A percentile compares a stretch with the other conserved stretches of the same genome.
Evolutionary conservation across 2,329 filamentous ascomycete species (phyloP).

Genomic region (Monosporascus sp.): DNA sequence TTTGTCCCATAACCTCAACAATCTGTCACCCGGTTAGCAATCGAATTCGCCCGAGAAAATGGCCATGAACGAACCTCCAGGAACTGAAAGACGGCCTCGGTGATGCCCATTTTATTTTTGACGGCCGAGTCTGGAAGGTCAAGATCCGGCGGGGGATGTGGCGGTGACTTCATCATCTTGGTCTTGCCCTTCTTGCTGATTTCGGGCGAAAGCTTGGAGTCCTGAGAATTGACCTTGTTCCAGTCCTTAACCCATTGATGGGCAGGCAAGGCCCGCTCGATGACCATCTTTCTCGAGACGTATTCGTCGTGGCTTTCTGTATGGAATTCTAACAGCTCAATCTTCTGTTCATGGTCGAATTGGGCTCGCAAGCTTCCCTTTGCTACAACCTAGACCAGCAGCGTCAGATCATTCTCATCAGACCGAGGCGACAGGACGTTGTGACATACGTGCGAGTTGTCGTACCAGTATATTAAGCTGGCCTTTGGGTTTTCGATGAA

Average conservation of each 20-base stretch:
- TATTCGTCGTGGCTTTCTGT: conserved; percentile 77
- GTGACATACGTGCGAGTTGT: conserved; percentile 70
- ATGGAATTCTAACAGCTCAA: conserved; percentile 80
- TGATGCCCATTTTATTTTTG: conserved; percentile 53
- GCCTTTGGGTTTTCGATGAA: conserved; percentile 72
- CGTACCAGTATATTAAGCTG: conserved; percentile 85
- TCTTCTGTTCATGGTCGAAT: conserved; percentile 73
- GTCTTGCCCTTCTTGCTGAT: conserved; percentile 63
- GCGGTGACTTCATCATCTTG: conserved; percentile 55
- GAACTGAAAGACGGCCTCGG: conserved; percentile 57
- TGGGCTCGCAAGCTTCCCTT: conserved; percentile 72
- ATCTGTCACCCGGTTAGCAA: conserved; percentile 39
- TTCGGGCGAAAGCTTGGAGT: conserved; percentile 57
- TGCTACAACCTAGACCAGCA: conserved; percentile 58
- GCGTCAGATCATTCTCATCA: conserved; percentile 19
- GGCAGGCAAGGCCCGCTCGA: conserved; percentile 55
- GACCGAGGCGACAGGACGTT: background rate
- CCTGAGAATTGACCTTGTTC: conserved; percentile 52
- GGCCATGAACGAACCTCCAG: conserved; percentile 48
- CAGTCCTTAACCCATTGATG: conserved; percentile 64
- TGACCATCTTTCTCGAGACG: conserved; percentile 62
- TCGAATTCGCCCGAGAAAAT: background rate
- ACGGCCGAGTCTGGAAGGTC: conserved; percentile 55
- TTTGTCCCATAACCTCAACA: conserved; percentile 61
- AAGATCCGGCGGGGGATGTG: conserved; percentile 53